Evolutionary conservation across 2,329 filamentous ascomycete genomes (phyloP), one percentile per base, ranked within the genome.

Genomic region (Nakataea oryzae): DNA sequence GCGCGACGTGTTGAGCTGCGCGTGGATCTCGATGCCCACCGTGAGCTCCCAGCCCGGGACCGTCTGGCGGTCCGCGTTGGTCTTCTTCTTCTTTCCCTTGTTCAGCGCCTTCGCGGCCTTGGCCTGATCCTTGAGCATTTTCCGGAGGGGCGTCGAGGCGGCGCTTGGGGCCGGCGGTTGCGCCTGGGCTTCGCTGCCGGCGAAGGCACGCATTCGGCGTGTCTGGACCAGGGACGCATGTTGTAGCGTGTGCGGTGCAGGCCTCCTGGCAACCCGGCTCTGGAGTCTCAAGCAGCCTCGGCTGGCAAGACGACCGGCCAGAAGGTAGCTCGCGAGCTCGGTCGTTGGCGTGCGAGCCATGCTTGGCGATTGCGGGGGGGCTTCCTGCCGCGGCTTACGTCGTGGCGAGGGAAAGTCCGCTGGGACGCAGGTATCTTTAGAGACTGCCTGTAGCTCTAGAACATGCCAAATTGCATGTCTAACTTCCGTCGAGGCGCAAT

Each of bases 21-120:
- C 95, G 72, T 99, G 95, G 66, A 99, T 95, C 77, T 99, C 95
- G 67, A 99, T 93, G 64, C 95, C 95, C 30, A 97, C 91, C 0
- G 93, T 97, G 69, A 97, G 79, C 74, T 97, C 91, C 95, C 95
- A 99, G 41, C 87, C 86, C 7, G 80, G 76, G 1, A 84, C 82
- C 24, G 77, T 80, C 71, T 86, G 83, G 58, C 74, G 76, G 64
- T 72, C 73, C 30, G 68, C 70, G 65, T 81, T 81, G 60, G 75
- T 74, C 65, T 78, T 77, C 65, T 78, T 79, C 66, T 75, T 76
- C 63, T 76, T 74, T 13, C 74, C 76, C 64, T 77, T 74, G 17
- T 75, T 76, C 0, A 72, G 67, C 0, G 72, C 70, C 64, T 80
- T 82, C 71, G 70, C 75, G 65, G 73, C 81, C 78, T 73, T 81